Base-by-base conservation (phyloP, 1,139 yeast species). In the Sugiyamaella japonica region DNA sequence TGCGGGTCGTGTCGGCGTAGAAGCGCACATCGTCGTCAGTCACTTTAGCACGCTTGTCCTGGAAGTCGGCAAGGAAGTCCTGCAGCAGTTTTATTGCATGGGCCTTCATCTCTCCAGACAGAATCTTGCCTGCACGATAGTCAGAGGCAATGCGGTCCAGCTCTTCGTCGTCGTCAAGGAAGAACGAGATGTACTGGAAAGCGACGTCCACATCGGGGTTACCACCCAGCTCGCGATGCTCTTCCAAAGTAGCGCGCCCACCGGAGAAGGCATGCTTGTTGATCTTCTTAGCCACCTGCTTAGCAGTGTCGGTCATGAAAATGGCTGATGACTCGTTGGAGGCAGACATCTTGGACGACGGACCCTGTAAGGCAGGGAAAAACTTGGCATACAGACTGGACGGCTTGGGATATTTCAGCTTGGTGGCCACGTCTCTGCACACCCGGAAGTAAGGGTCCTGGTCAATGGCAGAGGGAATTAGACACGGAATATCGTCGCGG, bases 391-490 rank as follows among this genome's bases (percentile, higher is more conserved):
- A 98, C 63, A 95, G 79, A 71, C 93, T 80, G 4, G 97, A 83
- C 17, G 98, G 99, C 73, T 95, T 95, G 61, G 91, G 77, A 70
- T 81, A 95, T 73, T 86, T 88, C 69, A 95, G 81, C 72, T 91
- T 93, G 68, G 85, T 90, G 25, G 99, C 97, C 60, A 95, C 99
- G 70, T 95, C 99, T 73, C 99, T 82, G 73, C 97, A 89, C 31
- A 95, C 96, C 72, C 99, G 82, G 77, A 95, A 95, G 73, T 95
- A 95, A 38, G 99, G 99, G 72, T 95, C 99, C 76, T 91, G 97
- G 71, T 95, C 99, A 71, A 95, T 95, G 47, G 99, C 99, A 79
- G 99, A 95, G 39, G 99, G 99, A 72, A 95, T 95, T 72, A 95
- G 78, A 73, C 97, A 89, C 57, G 97, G 99, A 44, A 76, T 70